A percentile compares a stretch with the other conserved stretches of the same genome.
Evolutionary conservation across 2,329 filamentous ascomycete genomes (phyloP).

Genomic region (Ophiocordyceps australis): DNA sequence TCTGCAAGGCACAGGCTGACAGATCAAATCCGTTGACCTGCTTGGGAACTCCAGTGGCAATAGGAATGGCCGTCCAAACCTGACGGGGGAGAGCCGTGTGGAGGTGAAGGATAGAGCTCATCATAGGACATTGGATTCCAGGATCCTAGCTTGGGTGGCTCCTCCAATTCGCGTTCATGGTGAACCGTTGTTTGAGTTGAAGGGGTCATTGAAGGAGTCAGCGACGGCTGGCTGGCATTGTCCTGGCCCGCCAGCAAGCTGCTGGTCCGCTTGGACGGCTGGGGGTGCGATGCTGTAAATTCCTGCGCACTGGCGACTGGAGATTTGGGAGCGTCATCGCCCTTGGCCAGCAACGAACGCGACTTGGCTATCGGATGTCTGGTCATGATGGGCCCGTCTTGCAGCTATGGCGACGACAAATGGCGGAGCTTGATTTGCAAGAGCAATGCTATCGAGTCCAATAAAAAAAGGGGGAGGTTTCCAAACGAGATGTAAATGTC

Average conservation of each 20-base stretch:
- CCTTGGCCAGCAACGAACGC: too few relatives aligned
- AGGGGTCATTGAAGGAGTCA: conserved; percentile 2
- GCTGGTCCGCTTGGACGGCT: conserved; percentile 14
- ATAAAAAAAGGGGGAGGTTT: conserved; percentile 11
- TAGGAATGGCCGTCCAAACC: conserved; percentile 1
- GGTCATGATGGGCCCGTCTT: too few relatives aligned
- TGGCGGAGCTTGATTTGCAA: conserved; percentile 6
- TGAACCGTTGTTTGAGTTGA: conserved; percentile 6
- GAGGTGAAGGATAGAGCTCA: conserved; percentile 20
- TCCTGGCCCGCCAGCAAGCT: conserved; percentile 8
- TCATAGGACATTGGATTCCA: conserved; percentile 25
- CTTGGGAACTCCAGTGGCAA: background rate
- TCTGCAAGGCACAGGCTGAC: too few relatives aligned
- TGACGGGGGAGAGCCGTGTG: conserved; percentile 7
- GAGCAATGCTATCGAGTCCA: conserved; percentile 10
- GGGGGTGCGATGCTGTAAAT: conserved; percentile 3
- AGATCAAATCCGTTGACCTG: conserved; percentile 7
- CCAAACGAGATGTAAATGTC: conserved; percentile 28
- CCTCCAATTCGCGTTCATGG: conserved; percentile 28
- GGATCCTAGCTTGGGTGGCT: conserved; percentile 23
- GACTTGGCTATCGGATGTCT: too few relatives aligned
- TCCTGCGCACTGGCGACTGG: conserved; percentile 3
- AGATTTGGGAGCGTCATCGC: too few relatives aligned
- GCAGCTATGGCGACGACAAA: too few relatives aligned
- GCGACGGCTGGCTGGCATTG: conserved; percentile 1